These are phyloP conservation scores for Saturnispora silvae DNA, from an alignment of 805 yeast species.

Conservation along the genomic window DNA sequence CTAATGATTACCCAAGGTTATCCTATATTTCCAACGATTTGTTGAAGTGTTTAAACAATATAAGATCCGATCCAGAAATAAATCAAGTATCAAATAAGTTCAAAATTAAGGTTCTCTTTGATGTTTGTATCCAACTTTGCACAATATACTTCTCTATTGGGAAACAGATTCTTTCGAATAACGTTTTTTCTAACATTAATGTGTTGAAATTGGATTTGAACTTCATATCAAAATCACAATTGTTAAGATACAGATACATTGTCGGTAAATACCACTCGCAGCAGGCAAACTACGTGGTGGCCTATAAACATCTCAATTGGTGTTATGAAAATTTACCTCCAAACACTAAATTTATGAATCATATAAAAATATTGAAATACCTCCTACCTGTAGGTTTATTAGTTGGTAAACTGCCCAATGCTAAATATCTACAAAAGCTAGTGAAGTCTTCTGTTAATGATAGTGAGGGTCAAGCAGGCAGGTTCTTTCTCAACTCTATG, in stretches of 20 bases:
- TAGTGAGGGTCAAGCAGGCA: slow-evolving; percentile 5
- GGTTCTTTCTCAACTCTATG: slow-evolving; percentile 26
- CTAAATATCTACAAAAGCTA: slow-evolving; percentile 16
- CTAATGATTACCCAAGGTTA: slow-evolving; percentile 31
- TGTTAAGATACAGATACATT: slow-evolving; percentile 42
- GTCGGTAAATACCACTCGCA: slow-evolving; percentile 43
- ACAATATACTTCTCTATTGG: slow-evolving; percentile 40
- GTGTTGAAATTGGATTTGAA: slow-evolving; percentile 34
- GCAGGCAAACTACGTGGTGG: slow-evolving; percentile 38
- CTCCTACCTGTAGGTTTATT: slow-evolving; percentile 42
- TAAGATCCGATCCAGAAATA: slow-evolving; percentile 35
- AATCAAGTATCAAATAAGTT: slow-evolving; percentile 22
- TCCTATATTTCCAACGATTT: slow-evolving; percentile 38
- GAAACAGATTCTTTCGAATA: slow-evolving; percentile 48
- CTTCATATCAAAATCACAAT: slow-evolving; percentile 33
- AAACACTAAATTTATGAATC: slow-evolving; percentile 20
- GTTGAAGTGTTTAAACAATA: slow-evolving; percentile 38
- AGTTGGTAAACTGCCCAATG: slow-evolving; percentile 40
- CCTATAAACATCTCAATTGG: slow-evolving; percentile 41
- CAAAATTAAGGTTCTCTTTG: slow-evolving; percentile 38
- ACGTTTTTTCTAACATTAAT: slow-evolving; percentile 51
- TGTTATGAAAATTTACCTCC: slow-evolving; percentile 30
- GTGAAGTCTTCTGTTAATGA: slow-evolving; percentile 10
- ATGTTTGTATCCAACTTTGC: slow-evolving; percentile 40
- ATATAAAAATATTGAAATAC: slow-evolving; percentile 32